Percentiles rank a stretch among this genome's conserved stretches.
phyloP scores from a whole-genome alignment of 75 land plant species.

The Ceratopteris richardii region DNA sequence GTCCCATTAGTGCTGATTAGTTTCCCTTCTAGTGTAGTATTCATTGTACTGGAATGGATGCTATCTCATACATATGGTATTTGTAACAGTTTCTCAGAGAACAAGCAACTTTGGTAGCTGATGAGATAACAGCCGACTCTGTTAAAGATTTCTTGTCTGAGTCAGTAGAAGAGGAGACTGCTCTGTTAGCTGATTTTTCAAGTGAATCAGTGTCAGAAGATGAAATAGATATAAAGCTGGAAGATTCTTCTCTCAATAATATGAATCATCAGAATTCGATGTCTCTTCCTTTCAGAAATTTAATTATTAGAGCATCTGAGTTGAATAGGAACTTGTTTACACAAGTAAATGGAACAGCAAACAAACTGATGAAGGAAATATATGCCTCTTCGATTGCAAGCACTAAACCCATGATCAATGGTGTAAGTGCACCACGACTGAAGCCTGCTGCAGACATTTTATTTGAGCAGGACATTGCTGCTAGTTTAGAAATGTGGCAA shows the following conservation, averaged over 20 bases:
- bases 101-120: conserved; percentile 74
- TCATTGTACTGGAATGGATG: background rate
- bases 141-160: conserved; percentile 66
- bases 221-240: no score
- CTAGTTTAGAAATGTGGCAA: conserved; percentile 69
- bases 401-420: conserved; percentile 23
- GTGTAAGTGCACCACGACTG: background rate
- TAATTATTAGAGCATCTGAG: conserved; percentile 29
- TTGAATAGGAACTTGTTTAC: conserved; percentile 14
- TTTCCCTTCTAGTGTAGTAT: background rate
- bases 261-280: no score
- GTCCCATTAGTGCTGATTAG: conserved; percentile 11
- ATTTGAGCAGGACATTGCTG: conserved; percentile 42
- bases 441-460: conserved; percentile 19
- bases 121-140: conserved; percentile 68
- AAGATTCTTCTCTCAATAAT: no score
- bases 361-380: conserved; percentile 35
- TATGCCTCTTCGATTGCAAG: conserved; percentile 28
- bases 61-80: no score
- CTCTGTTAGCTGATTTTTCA: background rate
- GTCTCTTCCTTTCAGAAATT: conserved; percentile 7
- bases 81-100: conserved; percentile 68
- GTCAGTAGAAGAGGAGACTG: conserved; percentile 28
- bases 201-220: background rate
- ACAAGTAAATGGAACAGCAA: conserved; percentile 57